Conservation (phyloP, 2,329 filamentous ascomycete genomes). For the Elsinoe australis region DNA sequence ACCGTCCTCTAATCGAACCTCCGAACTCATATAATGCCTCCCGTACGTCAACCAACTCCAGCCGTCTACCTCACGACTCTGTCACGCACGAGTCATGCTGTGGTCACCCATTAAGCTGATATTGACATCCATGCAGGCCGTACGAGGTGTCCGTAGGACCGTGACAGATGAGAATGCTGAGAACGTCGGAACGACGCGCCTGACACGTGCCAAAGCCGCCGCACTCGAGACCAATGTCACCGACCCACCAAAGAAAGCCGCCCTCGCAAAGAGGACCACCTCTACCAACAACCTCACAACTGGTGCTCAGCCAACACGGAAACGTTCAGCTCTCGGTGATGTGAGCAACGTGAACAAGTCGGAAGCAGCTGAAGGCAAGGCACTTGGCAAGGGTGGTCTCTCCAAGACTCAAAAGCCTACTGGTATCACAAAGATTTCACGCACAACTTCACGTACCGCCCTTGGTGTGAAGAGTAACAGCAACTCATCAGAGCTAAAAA, state of each 20-base stretch:
- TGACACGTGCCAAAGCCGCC: constrained; percentile 88
- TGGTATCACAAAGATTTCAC: constrained; percentile 68
- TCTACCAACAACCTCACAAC: constrained; percentile 35
- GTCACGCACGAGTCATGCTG: constrained; percentile 19
- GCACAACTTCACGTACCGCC: constrained; percentile 53
- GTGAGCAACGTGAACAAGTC: constrained; percentile 90
- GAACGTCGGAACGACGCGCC: constrained; percentile 65
- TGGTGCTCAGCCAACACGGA: constrained; percentile 49
- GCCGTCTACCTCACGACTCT: constrained; percentile 12
- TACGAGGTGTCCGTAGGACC: constrained; percentile 65
- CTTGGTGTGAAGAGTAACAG: constrained; percentile 67
- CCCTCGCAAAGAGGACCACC: constrained; percentile 38
- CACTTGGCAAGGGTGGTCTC: constrained; percentile 42
- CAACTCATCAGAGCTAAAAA: constrained; percentile 56
- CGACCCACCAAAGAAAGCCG: constrained; percentile 48
- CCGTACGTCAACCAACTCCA: constrained; percentile 26
- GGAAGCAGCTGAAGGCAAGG: constrained; percentile 63
- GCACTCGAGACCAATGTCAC: constrained; percentile 48
- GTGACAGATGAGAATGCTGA: constrained; percentile 92
- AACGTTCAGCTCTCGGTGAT: constrained; percentile 81
- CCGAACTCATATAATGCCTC: constrained; percentile 29
- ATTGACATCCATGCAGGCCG: constrained; percentile 23
- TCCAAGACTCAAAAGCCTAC: constrained; percentile 63
- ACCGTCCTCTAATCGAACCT: background rate
- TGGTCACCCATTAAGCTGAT: constrained; percentile 22